phyloP scores from a whole-genome alignment of 1,284 basidiomycete species.

The Mrakiaceae sp. region DNA sequence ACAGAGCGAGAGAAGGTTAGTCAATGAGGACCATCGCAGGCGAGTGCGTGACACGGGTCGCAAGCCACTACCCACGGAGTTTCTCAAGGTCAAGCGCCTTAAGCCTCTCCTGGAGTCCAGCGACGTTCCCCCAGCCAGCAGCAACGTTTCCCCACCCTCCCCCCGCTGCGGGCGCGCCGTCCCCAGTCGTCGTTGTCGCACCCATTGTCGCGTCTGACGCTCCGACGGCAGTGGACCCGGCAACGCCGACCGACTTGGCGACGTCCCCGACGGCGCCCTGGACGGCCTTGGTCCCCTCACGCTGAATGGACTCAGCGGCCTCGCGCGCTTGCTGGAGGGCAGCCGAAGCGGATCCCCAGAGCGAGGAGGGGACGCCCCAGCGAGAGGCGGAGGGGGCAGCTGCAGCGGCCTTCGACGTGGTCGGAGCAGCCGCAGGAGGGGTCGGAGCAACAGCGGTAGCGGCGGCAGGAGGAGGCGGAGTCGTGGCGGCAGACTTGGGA shows the following conservation, averaged over 20 bases:
- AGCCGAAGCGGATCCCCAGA: slow-evolving; percentile 74
- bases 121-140: slow-evolving; percentile 17
- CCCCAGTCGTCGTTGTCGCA: too few species aligned
- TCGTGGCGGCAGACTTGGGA: background rate
- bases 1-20: background rate
- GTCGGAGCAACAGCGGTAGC: slow-evolving; percentile 1
- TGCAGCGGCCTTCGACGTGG: slow-evolving; percentile 2
- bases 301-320: slow-evolving; percentile 84
- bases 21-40: background rate
- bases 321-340: slow-evolving; percentile 76
- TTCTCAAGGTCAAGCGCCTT: slow-evolving; percentile 74
- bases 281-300: slow-evolving; percentile 52
- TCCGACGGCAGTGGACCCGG: slow-evolving; percentile 6
- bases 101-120: slow-evolving; percentile 43
- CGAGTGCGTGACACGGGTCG: background rate
- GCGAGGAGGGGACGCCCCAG: slow-evolving; percentile 41
- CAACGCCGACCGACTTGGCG: background rate
- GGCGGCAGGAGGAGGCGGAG: slow-evolving; percentile 21
- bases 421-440: background rate
- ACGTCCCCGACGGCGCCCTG: slow-evolving; percentile 11
- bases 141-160: background rate
- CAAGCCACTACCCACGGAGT: slow-evolving; percentile 39
- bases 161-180: too few species aligned
- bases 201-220: background rate
- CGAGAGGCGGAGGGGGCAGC: slow-evolving; percentile 27